These are phyloP conservation scores for Aureobasidium zeae DNA, from an alignment of 2,329 filamentous ascomycete genomes.

Conservation along the genomic window DNA sequence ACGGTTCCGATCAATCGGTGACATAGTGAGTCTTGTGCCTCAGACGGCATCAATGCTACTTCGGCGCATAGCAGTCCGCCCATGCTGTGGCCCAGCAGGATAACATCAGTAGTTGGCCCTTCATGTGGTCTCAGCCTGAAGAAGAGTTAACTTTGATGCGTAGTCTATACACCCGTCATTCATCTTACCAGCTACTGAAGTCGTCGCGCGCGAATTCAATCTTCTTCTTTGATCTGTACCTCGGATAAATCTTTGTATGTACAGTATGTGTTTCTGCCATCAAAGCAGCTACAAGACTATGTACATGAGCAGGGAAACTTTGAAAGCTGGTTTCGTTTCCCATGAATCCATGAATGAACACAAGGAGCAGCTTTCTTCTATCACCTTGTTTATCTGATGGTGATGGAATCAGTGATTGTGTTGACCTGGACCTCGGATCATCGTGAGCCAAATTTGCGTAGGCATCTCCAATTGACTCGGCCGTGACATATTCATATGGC, in stretches of 20 bases:
- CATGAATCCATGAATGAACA: constrained; percentile 88
- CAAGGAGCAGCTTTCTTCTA: constrained; percentile 55
- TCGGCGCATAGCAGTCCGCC: constrained; percentile 77
- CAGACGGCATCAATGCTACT: constrained; percentile 52
- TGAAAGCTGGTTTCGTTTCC: constrained; percentile 80
- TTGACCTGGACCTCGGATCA: constrained; percentile 39
- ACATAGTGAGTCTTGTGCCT: constrained; percentile 41
- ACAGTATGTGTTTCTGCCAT: constrained; percentile 66
- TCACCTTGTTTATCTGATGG: constrained; percentile 27
- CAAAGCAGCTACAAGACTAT: constrained; percentile 58
- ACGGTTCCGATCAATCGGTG: constrained; percentile 73
- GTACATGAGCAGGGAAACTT: constrained; percentile 80
- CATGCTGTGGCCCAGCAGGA: constrained; percentile 84
- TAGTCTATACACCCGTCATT: constrained; percentile 8
- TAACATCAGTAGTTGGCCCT: constrained; percentile 61
- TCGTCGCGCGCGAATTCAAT: constrained; percentile 68
- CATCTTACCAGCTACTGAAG: constrained; percentile 62
- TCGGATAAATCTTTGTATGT: constrained; percentile 77
- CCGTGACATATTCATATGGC: constrained; percentile 14
- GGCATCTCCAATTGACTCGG: background rate
- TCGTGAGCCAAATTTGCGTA: constrained; percentile 14
- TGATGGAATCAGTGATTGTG: constrained; percentile 36
- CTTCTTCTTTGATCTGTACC: constrained; percentile 65
- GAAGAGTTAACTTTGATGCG: background rate
- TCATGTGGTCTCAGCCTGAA: constrained; percentile 65